Conservation (phyloP, 2,329 filamentous ascomycete genomes). For the Colletotrichum liaoningense region DNA sequence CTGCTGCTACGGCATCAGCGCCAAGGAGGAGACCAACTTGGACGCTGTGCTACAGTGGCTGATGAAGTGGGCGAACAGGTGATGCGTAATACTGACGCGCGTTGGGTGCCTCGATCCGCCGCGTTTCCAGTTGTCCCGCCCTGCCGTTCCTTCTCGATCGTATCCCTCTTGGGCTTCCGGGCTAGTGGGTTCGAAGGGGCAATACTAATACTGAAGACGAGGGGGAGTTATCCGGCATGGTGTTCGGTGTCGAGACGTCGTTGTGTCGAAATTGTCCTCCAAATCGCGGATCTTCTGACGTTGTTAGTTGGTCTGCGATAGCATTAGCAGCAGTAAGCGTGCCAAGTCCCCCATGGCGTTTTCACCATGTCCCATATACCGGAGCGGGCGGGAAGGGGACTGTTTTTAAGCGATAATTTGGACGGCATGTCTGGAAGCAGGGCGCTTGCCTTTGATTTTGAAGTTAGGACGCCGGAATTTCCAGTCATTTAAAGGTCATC, state of each 20-base stretch:
- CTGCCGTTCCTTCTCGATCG: not conserved
- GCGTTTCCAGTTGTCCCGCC: not conserved
- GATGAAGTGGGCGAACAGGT: constrained; percentile 87
- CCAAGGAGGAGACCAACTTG: constrained; percentile 98
- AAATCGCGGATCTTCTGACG: constrained; percentile 18
- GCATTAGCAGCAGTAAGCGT: constrained; percentile 25
- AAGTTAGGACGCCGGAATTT: not conserved
- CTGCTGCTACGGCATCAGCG: constrained; percentile 98
- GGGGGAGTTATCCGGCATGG: not conserved
- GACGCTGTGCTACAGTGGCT: constrained; percentile 97
- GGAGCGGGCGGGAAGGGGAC: not conserved
- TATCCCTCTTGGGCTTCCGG: not conserved
- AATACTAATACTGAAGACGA: not conserved
- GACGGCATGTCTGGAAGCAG: not conserved
- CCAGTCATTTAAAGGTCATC: not conserved
- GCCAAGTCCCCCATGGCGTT: constrained; percentile 10
- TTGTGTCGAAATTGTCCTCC: constrained; percentile 7
- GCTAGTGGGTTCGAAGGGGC: not conserved
- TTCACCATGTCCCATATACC: constrained; percentile 10
- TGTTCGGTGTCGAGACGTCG: not conserved
- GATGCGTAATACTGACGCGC: constrained; percentile 43
- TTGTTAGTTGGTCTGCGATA: constrained; percentile 29
- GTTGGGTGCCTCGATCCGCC: not conserved
- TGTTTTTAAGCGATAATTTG: constrained; percentile 2
- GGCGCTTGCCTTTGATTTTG: constrained; percentile 1